Percentiles rank a stretch among this genome's conserved stretches.
These are phyloP conservation scores for Lupinus albus DNA, from an alignment of 306 rosid genomes.

Conservation along the genomic window DNA sequence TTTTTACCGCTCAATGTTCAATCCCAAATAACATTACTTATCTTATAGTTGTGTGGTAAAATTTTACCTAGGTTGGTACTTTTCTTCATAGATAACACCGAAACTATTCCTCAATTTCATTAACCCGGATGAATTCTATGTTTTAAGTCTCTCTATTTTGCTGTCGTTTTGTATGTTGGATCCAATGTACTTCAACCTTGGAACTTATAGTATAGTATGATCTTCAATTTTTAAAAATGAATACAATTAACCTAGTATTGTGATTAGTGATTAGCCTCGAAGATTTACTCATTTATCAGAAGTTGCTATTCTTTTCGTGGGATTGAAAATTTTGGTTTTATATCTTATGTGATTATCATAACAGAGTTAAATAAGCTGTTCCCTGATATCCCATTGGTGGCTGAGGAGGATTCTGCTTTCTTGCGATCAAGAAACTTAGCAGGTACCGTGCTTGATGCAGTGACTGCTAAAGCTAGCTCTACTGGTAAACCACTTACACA, in stretches of 20 bases:
- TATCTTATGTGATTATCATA: slow-evolving; percentile 40
- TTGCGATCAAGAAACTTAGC: slow-evolving; percentile 64
- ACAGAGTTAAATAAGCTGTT: slow-evolving; percentile 77
- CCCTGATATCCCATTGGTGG: slow-evolving; percentile 89
- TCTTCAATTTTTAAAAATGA: not conserved
- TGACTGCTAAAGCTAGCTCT: slow-evolving; percentile 49
- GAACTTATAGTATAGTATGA: too few relatives aligned
- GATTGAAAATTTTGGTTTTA: slow-evolving; percentile 23
- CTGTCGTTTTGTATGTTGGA: too few relatives aligned
- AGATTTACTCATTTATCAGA: not conserved
- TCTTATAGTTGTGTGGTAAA: too few relatives aligned
- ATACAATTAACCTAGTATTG: not conserved
- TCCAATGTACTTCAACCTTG: too few relatives aligned
- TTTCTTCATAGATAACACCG: too few relatives aligned
- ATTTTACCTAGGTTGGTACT: too few relatives aligned
- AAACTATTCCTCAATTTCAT: too few relatives aligned
- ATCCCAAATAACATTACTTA: too few relatives aligned
- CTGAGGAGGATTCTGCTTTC: slow-evolving; percentile 91
- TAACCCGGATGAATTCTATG: too few relatives aligned
- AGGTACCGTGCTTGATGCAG: slow-evolving; percentile 59
- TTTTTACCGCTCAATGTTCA: too few relatives aligned
- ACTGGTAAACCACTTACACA: slow-evolving; percentile 49
- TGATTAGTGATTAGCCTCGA: slow-evolving; percentile 18
- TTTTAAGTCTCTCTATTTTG: too few relatives aligned
- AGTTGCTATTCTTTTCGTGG: slow-evolving; percentile 26